These are phyloP conservation scores for Globisporangium viniferum DNA, from an alignment of 352 stramenopile genomes.

Conservation along the genomic window DNA sequence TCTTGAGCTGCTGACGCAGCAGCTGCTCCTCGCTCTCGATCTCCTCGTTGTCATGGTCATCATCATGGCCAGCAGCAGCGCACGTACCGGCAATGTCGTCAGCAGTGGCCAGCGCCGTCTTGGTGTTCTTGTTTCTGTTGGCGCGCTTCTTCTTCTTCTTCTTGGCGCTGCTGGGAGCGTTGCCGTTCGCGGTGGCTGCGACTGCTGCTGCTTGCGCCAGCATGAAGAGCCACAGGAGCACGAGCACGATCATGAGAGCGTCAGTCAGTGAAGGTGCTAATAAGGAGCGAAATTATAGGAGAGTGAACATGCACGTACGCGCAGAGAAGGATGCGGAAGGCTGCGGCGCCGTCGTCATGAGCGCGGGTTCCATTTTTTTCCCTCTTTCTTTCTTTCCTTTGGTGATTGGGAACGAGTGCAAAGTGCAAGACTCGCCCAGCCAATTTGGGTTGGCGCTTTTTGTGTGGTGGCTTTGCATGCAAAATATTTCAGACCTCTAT, in stretches of 20 bases:
- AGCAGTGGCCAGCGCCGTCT: not conserved
- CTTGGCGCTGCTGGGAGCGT: not conserved
- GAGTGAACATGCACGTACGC: not conserved
- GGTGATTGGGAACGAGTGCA: not conserved
- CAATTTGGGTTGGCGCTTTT: not conserved
- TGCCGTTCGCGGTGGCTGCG: not conserved
- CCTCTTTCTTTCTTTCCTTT: not conserved
- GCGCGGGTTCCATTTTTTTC: not conserved
- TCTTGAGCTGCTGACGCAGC: constrained; percentile 3
- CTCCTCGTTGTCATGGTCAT: constrained; percentile 4
- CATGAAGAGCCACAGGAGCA: constrained; percentile 12
- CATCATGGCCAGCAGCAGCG: constrained; percentile 9
- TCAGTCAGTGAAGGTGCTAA: not conserved
- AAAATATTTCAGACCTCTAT: not conserved
- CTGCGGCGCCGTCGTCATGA: not conserved
- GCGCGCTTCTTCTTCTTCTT: constrained; percentile 19
- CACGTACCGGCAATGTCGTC: not conserved
- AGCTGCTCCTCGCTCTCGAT: constrained; percentile 15
- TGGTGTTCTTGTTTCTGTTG: constrained; percentile 7
- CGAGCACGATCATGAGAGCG: constrained; percentile 12
- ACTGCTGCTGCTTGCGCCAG: not conserved
- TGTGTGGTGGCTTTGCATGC: not conserved
- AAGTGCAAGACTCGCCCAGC: not conserved
- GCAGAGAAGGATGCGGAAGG: not conserved
- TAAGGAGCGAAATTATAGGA: not conserved